Conservation (phyloP, 176 grass and related monocot genomes). For the Triticum monococcum region DNA sequence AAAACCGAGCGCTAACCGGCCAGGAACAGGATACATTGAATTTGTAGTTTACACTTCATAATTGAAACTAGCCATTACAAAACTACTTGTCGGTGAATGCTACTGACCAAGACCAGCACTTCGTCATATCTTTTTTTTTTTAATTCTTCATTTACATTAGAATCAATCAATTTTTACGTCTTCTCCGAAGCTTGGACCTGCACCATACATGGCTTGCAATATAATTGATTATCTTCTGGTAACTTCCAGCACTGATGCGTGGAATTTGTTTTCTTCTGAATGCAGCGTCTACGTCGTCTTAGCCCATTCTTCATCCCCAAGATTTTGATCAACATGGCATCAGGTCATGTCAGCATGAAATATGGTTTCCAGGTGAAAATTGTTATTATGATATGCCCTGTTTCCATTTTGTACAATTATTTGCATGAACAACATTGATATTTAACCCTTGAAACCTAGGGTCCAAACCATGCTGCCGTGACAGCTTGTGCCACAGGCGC, state of each 20-base stretch:
- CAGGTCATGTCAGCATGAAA: constrained; percentile 93
- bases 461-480: constrained; percentile 96
- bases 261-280: constrained; percentile 10
- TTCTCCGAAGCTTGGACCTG: neutral
- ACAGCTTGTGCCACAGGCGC: constrained; percentile 95
- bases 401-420: neutral
- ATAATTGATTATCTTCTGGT: neutral
- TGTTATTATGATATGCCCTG: neutral
- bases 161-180: constrained; percentile 1
- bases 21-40: neutral
- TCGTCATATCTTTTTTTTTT: neutral
- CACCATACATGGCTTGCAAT: neutral
- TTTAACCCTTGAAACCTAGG: constrained; percentile 54
- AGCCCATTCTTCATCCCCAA: constrained; percentile 89
- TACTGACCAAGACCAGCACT: neutral
- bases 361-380: constrained; percentile 84
- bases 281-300: constrained; percentile 74
- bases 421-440: neutral
- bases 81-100: neutral
- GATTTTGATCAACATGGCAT: constrained; percentile 99
- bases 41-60: neutral
- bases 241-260: constrained; percentile 2
- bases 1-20: neutral
- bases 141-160: neutral
- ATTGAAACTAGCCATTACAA: neutral